phyloP scores from a whole-genome alignment of 208 protist genomes.

The Strigomonas culicis region DNA sequence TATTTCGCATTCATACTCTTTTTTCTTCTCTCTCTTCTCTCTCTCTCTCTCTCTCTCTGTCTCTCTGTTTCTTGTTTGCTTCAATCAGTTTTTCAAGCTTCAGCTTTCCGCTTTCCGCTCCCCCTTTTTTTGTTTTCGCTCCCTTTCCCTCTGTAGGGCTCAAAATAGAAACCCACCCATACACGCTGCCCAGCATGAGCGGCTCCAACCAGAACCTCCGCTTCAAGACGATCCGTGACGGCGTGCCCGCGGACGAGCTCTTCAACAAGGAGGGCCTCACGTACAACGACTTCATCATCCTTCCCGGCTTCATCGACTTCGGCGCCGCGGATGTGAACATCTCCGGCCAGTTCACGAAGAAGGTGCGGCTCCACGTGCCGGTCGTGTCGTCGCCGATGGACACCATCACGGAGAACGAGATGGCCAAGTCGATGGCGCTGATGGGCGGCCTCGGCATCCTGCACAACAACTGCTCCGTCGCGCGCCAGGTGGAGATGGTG shows the following conservation, averaged over 20 bases:
- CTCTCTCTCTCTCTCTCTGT: no score
- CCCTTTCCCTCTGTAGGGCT: not conserved
- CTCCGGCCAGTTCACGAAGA: slow-evolving; percentile 81
- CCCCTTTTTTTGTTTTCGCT: not conserved
- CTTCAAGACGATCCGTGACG: slow-evolving; percentile 81
- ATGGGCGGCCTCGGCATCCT: slow-evolving; percentile 96
- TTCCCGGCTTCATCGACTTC: slow-evolving; percentile 95
- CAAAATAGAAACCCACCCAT: not conserved
- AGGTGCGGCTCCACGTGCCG: slow-evolving; percentile 91
- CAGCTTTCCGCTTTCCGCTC: not conserved
- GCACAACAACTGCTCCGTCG: slow-evolving; percentile 94
- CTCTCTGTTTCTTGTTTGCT: not conserved
- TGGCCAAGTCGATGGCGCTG: slow-evolving; percentile 89
- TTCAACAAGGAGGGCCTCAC: slow-evolving; percentile 85
- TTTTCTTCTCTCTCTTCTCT: not conserved
- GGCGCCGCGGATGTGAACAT: slow-evolving; percentile 81
- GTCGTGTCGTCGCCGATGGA: slow-evolving; percentile 95
- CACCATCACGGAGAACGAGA: slow-evolving; percentile 93
- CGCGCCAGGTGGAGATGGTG: slow-evolving; percentile 91
- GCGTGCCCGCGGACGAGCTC: slow-evolving; percentile 78
- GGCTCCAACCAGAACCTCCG: slow-evolving; percentile 48
- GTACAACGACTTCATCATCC: slow-evolving; percentile 94
- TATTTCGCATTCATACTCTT: not conserved
- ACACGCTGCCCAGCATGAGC: slow-evolving; percentile 11
- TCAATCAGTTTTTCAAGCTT: not conserved